Evolutionary conservation across 257 asterid species (phyloP).

Genomic region (Salvia hispanica): DNA sequence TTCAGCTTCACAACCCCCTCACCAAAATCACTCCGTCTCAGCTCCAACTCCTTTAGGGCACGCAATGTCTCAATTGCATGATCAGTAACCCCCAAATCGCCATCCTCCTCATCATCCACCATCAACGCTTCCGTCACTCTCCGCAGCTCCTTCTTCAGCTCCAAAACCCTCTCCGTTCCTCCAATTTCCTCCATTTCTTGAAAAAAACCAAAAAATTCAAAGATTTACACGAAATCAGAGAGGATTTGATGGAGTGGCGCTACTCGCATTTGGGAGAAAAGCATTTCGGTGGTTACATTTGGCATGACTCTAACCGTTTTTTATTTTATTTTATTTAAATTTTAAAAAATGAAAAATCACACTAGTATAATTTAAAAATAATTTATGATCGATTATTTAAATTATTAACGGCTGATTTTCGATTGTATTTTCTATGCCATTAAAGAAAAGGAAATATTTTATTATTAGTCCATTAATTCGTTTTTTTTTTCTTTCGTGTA

Average conservation of each 20-base stretch:
- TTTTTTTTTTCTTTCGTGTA: too few relatives aligned
- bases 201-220: neutral
- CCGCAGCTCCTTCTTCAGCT: slow-evolving; percentile 50
- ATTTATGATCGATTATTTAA: too few relatives aligned
- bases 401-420: too few relatives aligned
- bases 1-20: neutral
- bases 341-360: too few relatives aligned
- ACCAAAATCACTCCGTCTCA: neutral
- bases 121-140: slow-evolving; percentile 39
- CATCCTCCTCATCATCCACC: slow-evolving; percentile 40
- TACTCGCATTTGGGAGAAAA: slow-evolving; percentile 5
- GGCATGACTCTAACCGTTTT: slow-evolving; percentile 16
- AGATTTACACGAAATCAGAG: neutral
- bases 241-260: neutral
- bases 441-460: too few relatives aligned
- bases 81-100: slow-evolving; percentile 41
- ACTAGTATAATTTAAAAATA: too few relatives aligned
- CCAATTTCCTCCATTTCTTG: slow-evolving; percentile 30
- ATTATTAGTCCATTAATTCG: too few relatives aligned
- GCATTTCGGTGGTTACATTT: slow-evolving; percentile 18
- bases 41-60: slow-evolving; percentile 43
- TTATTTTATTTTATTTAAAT: neutral
- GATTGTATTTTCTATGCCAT: too few relatives aligned
- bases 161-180: slow-evolving; percentile 26
- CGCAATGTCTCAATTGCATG: slow-evolving; percentile 39